A percentile compares a stretch with the other conserved stretches of the same genome.
Conservation (phyloP, 1,284 basidiomycete species). For the Ustilago vetiveriae region DNA sequence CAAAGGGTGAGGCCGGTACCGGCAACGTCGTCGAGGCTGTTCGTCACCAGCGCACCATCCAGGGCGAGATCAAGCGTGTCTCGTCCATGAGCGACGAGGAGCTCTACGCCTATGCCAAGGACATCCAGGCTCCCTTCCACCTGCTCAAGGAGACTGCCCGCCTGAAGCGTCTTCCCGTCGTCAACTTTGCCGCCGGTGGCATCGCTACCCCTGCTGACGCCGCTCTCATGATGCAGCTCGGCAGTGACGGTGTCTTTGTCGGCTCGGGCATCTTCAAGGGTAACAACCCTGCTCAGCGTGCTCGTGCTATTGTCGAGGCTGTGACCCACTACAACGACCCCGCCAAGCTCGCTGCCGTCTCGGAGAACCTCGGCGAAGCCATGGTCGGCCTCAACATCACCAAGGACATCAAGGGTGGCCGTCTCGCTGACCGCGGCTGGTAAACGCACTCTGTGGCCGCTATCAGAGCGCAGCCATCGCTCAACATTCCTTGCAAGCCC, state of each 20-base stretch:
- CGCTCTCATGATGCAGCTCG: conserved; percentile 99
- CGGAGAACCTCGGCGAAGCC: conserved; percentile 85
- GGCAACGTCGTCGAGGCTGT: conserved; percentile 95
- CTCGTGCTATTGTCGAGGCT: conserved; percentile 95
- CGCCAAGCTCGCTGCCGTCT: conserved; percentile 73
- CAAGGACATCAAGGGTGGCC: conserved; percentile 64
- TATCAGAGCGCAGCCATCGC: no score
- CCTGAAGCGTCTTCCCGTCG: conserved; percentile 91
- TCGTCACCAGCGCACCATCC: conserved; percentile 85
- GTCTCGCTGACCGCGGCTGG: conserved; percentile 62
- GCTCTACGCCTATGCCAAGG: conserved; percentile 91
- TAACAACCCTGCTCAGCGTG: conserved; percentile 90
- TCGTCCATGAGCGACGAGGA: conserved; percentile 89
- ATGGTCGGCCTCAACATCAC: conserved; percentile 90
- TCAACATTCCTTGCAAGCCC: no score
- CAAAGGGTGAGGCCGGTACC: conserved; percentile 80
- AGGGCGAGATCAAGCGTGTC: conserved; percentile 84
- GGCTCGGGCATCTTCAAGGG: conserved; percentile 71
- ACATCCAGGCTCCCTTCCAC: conserved; percentile 91
- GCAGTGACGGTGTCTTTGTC: conserved; percentile 85
- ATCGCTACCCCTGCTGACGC: conserved; percentile 97
- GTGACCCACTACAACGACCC: conserved; percentile 82
- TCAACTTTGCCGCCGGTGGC: conserved; percentile 79
- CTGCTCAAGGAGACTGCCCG: conserved; percentile 94
- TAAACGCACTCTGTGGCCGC: conserved; percentile 22